phyloP scores from a whole-genome alignment of 768 basidiomycete species.

The Pulveroboletus sp. region DNA sequence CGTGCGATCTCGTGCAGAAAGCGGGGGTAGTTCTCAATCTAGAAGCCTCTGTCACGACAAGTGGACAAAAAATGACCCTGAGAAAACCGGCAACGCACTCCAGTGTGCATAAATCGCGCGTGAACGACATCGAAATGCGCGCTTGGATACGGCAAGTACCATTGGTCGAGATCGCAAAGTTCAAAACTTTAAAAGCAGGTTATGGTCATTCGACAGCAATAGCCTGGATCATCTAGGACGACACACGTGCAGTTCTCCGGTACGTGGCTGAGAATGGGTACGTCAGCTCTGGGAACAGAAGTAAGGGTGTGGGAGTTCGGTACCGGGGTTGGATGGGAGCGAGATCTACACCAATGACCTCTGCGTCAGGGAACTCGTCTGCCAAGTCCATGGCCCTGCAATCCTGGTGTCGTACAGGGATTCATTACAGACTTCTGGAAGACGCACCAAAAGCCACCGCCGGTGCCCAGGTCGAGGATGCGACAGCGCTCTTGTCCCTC shows the following conservation, averaged over 20 bases:
- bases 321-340: conserved; percentile 72
- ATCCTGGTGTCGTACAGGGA: background rate
- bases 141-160: conserved; percentile 58
- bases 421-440: background rate
- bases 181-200: conserved; percentile 48
- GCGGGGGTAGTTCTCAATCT: conserved; percentile 61
- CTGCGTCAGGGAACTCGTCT: conserved; percentile 62
- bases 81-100: conserved; percentile 30
- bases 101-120: conserved; percentile 63
- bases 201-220: conserved; percentile 7
- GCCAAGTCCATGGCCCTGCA: conserved; percentile 69
- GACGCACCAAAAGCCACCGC: conserved; percentile 55
- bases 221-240: background rate
- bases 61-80: conserved; percentile 2
- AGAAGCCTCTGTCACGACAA: conserved; percentile 9
- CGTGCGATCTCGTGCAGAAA: conserved; percentile 59
- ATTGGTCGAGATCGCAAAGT: conserved; percentile 61
- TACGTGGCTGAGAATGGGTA: conserved; percentile 42
- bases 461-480: conserved; percentile 68
- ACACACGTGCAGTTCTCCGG: conserved; percentile 73
- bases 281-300: conserved; percentile 11
- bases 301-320: conserved; percentile 6
- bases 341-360: conserved; percentile 67
- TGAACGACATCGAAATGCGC: conserved; percentile 65
- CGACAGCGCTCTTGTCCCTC: conserved; percentile 29